Conservation (phyloP, 1,284 basidiomycete species). For the Boletus chippewaensis region DNA sequence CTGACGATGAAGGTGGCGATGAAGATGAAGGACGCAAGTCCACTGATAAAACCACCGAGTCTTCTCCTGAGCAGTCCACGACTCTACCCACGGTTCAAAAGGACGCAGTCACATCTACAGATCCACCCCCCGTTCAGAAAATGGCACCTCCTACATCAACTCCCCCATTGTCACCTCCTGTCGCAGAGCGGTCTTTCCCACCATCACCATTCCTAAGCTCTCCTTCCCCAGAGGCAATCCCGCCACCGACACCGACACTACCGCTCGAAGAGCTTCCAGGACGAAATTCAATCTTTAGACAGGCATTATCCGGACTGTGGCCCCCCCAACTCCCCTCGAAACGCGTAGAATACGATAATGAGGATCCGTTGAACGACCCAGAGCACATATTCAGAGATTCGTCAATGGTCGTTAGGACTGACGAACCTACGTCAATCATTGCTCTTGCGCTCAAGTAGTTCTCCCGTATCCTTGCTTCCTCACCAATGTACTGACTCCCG, state of each 20-base stretch:
- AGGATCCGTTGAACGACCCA: conserved; percentile 66
- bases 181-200: conserved; percentile 36
- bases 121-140: conserved; percentile 14
- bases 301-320: conserved; percentile 74
- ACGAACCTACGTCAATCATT: conserved; percentile 97
- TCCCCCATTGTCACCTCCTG: conserved; percentile 31
- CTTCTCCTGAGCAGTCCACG: conserved; percentile 34
- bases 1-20: conserved; percentile 82
- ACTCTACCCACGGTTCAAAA: conserved; percentile 22
- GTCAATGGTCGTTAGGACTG: conserved; percentile 91
- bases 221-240: conserved; percentile 35
- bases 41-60: conserved; percentile 28
- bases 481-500: conserved; percentile 3
- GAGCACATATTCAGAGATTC: conserved; percentile 96
- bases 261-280: conserved; percentile 50
- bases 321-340: conserved; percentile 46
- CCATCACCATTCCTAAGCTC: conserved; percentile 50
- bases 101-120: conserved; percentile 6
- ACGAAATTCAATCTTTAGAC: conserved; percentile 73
- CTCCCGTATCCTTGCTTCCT: neutral
- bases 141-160: conserved; percentile 22
- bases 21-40: conserved; percentile 47
- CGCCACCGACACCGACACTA: conserved; percentile 46
- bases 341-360: conserved; percentile 47
- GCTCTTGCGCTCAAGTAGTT: conserved; percentile 86